Evolutionary conservation across 1,284 basidiomycete species (phyloP).

Genomic region (Schizophyllum amplum): DNA sequence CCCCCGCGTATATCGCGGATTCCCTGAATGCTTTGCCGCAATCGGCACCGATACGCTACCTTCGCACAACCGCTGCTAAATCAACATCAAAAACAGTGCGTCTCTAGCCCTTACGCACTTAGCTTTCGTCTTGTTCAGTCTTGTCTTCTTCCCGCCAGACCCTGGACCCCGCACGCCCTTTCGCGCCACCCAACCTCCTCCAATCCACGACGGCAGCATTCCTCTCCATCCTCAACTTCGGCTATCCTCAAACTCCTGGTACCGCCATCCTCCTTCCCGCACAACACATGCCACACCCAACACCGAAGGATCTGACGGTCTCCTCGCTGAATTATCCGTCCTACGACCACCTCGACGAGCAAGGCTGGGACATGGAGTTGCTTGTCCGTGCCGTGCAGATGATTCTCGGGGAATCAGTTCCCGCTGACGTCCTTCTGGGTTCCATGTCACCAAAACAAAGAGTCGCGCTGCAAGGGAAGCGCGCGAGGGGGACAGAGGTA

Average conservation of each 20-base stretch:
- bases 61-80: constrained; percentile 24
- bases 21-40: constrained; percentile 20
- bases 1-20: constrained; percentile 40
- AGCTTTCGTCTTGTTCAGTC: not conserved
- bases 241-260: constrained; percentile 19
- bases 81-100: not conserved
- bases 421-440: not conserved
- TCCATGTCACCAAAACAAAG: not conserved
- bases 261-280: constrained; percentile 36
- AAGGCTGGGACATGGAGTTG: not conserved
- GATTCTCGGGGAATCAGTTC: not conserved
- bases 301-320: constrained; percentile 18
- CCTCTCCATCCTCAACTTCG: constrained; percentile 18
- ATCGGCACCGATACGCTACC: constrained; percentile 48
- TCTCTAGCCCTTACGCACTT: not conserved
- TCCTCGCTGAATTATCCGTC: not conserved
- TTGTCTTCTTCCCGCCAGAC: constrained; percentile 11
- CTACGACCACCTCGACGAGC: not conserved
- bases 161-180: constrained; percentile 23
- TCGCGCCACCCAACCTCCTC: constrained; percentile 51
- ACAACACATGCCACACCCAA: constrained; percentile 30
- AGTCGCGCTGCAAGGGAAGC: not conserved
- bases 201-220: constrained; percentile 50
- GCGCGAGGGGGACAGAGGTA: not conserved
- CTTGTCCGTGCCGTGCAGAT: not conserved